Base-by-base conservation (phyloP, 139 green algal genomes). In the Picochlorum sp. region DNA sequence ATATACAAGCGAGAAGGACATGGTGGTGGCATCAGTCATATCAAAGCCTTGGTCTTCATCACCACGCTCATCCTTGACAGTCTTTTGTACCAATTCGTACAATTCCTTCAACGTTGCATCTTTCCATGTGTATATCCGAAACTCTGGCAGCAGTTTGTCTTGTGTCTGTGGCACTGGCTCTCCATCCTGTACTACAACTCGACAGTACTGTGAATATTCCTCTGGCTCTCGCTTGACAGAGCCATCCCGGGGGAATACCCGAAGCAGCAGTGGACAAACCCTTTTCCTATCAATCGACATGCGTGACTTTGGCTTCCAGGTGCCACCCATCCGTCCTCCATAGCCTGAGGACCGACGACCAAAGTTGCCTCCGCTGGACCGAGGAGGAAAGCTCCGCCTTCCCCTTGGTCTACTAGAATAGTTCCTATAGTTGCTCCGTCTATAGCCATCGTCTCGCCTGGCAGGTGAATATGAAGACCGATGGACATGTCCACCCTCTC, bases 41-140 rank as follows among this genome's bases (percentile, higher is more conserved):
- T 41, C 7, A 11, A 41, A 11, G 34, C 34, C 34, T 41, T 41
- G 34, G 34, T 41, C 7, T 63, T 38, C 10, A 85, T 76, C 85
- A 97, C 90, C 0, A 95, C 83, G 68, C 92, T 97, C 3, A 68
- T 60, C n/a, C 90, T 89, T n/a, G 70, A 60, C 6, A 79, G 94
- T 86, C 60, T 94, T 84, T 68, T 93, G 88, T 1, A 97, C 76
- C 16, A 97, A 74, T 23, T 96, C 90, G 4, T 80, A 81, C n/a
- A 97, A 76, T 73, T 97, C 90, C 15, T 65, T 65, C 55, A 97
- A 74, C 2, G 81, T 90, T n/a, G 90, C 90, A 67, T 97, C 90
- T 69, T 77, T 78, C 90, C 90, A 97, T 0, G 90, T 97, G 86
- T 96, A 91, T 6, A 96, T 81, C 50, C 86, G 79, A 14, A 88